Conservation (phyloP, 305 asterid species). For the Solanum hybrid region DNA sequence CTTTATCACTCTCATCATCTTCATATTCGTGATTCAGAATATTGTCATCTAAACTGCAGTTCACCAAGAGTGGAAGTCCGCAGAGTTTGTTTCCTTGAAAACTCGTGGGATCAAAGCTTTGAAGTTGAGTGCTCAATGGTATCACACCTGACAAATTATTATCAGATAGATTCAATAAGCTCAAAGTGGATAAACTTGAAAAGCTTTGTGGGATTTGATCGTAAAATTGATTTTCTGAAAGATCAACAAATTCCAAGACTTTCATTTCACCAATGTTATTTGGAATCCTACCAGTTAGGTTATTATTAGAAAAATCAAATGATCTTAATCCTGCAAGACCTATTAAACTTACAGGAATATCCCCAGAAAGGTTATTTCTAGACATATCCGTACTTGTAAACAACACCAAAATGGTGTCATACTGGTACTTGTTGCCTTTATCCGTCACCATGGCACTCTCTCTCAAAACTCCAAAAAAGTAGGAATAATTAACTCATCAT, state of each 20-base stretch:
- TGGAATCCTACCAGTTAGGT: background rate
- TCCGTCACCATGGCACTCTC: background rate
- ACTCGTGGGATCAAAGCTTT: background rate
- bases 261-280: background rate
- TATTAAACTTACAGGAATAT: background rate
- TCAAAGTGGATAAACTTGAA: background rate
- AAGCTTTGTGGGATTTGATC: background rate
- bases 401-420: background rate
- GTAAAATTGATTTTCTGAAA: background rate
- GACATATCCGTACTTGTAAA: background rate
- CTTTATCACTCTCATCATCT: too few species aligned
- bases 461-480: too few species aligned
- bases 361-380: background rate
- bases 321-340: background rate
- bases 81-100: background rate
- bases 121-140: conserved; percentile 3
- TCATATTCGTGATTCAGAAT: too few species aligned
- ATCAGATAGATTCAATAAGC: background rate
- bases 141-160: background rate
- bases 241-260: background rate
- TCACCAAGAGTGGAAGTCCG: too few species aligned
- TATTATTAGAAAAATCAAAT: background rate
- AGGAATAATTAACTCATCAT: too few species aligned
- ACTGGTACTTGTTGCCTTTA: background rate
- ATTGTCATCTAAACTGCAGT: rapidly evolving